A percentile compares a stretch with the other conserved stretches of the same genome.
phyloP scores from a whole-genome alignment of 2,329 filamentous ascomycete species.

The Aspergillus transmontanensis region DNA sequence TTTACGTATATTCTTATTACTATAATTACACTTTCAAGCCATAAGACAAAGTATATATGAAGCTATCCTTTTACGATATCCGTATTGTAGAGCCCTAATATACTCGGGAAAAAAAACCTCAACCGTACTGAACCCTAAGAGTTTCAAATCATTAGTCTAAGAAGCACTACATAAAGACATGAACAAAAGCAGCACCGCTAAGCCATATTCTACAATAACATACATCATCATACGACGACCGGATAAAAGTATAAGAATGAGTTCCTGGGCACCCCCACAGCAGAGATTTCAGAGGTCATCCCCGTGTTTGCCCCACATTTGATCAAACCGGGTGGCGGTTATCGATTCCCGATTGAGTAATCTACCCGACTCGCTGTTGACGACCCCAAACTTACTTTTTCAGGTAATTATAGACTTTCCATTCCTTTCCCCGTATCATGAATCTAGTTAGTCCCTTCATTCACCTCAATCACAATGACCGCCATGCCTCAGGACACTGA shows the following conservation, averaged over 20 bases:
- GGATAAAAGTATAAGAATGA: slow-evolving; percentile 1
- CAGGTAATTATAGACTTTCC: neutral
- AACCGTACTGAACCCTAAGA: neutral
- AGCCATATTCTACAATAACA: neutral
- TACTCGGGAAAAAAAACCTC: neutral
- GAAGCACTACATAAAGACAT: too few species aligned
- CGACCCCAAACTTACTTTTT: slow-evolving; percentile 4
- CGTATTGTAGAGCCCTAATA: neutral
- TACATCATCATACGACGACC: neutral
- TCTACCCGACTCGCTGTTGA: slow-evolving; percentile 4
- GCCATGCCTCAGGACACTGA: slow-evolving; percentile 6
- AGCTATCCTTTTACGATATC: neutral
- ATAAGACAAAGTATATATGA: too few species aligned
- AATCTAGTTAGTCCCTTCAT: neutral
- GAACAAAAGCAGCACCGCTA: neutral
- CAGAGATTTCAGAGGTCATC: neutral
- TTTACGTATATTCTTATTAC: neutral
- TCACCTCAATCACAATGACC: slow-evolving; percentile 2
- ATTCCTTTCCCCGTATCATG: slow-evolving; percentile 1
- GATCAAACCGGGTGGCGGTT: slow-evolving; percentile 17
- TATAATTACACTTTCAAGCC: too few species aligned
- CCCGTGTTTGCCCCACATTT: slow-evolving; percentile 7
- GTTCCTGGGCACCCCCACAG: neutral
- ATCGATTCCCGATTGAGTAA: slow-evolving; percentile 21
- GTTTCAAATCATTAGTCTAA: too few species aligned